Evolutionary conservation across 2,329 filamentous ascomycete species (phyloP).

Genomic region (Epichloe glyceriae): DNA sequence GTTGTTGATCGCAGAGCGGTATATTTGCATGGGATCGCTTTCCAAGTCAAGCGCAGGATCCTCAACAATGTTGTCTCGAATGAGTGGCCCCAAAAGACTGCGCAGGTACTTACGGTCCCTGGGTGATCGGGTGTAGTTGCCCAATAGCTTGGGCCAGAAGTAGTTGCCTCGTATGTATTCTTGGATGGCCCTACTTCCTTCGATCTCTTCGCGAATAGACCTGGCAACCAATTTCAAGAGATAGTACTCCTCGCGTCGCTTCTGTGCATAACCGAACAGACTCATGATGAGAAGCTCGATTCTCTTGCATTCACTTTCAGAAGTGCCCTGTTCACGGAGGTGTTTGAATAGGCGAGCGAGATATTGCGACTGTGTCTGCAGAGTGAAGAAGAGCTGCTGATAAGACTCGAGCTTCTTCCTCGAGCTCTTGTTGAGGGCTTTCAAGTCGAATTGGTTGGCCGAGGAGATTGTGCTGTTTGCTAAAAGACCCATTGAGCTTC

Average conservation of each 20-base stretch:
- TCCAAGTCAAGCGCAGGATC: slow-evolving; percentile 85
- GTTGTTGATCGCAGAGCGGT: slow-evolving; percentile 89
- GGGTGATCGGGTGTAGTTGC: slow-evolving; percentile 80
- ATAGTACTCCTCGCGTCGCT: slow-evolving; percentile 93
- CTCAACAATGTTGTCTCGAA: slow-evolving; percentile 86
- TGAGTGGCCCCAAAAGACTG: slow-evolving; percentile 70
- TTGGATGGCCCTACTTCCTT: slow-evolving; percentile 57
- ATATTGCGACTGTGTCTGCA: slow-evolving; percentile 94
- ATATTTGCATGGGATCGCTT: slow-evolving; percentile 95
- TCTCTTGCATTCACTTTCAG: slow-evolving; percentile 85
- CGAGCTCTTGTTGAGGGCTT: slow-evolving; percentile 94
- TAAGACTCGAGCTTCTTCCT: slow-evolving; percentile 92
- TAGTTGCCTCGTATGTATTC: slow-evolving; percentile 84
- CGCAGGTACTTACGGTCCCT: slow-evolving; percentile 85
- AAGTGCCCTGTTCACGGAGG: slow-evolving; percentile 67
- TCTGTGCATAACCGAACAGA: slow-evolving; percentile 93
- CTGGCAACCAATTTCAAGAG: slow-evolving; percentile 75
- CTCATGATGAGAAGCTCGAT: slow-evolving; percentile 93
- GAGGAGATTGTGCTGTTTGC: slow-evolving; percentile 82
- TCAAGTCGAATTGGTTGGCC: slow-evolving; percentile 87
- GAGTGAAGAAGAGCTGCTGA: slow-evolving; percentile 92
- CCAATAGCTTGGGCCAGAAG: slow-evolving; percentile 81
- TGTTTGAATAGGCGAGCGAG: slow-evolving; percentile 77
- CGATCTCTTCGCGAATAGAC: slow-evolving; percentile 76
- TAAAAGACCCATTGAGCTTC: slow-evolving; percentile 71